A percentile compares a stretch with the other conserved stretches of the same genome.
Evolutionary conservation across 139 green algal species (phyloP).

Genomic region (Dunaliella primolecta): DNA sequence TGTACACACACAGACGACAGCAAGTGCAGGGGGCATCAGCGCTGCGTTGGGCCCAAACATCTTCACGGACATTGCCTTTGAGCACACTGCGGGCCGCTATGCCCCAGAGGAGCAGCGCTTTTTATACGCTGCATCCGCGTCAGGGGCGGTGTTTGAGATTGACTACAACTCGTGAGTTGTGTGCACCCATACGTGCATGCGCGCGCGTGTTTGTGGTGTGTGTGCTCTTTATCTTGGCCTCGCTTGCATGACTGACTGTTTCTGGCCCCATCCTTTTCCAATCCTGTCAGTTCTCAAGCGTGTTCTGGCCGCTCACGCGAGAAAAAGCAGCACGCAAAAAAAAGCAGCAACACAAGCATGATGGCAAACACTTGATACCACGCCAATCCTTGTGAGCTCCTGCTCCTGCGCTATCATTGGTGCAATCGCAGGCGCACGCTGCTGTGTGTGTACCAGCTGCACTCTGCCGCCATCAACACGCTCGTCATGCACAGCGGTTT

Average conservation of each 20-base stretch:
- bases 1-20: constrained; percentile 37
- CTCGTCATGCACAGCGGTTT: constrained; percentile 63
- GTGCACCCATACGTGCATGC: not conserved
- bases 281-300: too few relatives aligned
- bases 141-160: constrained; percentile 65
- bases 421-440: constrained; percentile 46
- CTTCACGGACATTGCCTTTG: constrained; percentile 81
- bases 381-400: too few relatives aligned
- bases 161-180: constrained; percentile 47
- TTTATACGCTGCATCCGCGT: constrained; percentile 55
- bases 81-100: constrained; percentile 42
- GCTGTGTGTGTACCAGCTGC: constrained; percentile 71
- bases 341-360: too few relatives aligned
- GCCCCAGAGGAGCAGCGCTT: constrained; percentile 13
- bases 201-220: too few relatives aligned
- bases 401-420: too few relatives aligned
- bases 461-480: constrained; percentile 65
- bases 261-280: too few relatives aligned
- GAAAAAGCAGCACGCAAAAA: too few relatives aligned
- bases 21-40: constrained; percentile 22
- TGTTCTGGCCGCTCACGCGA: too few relatives aligned
- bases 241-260: too few relatives aligned
- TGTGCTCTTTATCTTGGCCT: too few relatives aligned
- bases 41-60: constrained; percentile 55
- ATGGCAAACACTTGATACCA: too few relatives aligned